phyloP scores from a whole-genome alignment of 2,329 filamentous ascomycete genomes.

The Drechslerella coelobrocha region DNA sequence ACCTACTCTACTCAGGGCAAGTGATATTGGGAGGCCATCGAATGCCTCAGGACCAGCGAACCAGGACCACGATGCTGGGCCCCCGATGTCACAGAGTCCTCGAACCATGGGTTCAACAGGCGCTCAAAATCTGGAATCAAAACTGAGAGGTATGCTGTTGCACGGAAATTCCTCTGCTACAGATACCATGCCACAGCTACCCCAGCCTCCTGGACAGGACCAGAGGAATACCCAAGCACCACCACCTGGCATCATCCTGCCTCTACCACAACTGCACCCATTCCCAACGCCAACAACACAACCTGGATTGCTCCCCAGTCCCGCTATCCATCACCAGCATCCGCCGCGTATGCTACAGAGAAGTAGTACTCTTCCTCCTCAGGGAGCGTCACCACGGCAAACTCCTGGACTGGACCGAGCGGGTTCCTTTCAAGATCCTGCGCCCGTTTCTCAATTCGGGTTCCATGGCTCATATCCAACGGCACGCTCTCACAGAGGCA shows the following conservation, averaged over 20 bases:
- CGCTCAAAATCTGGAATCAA: conserved; percentile 31
- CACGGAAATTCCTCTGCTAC: conserved; percentile 1
- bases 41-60: neutral
- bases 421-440: conserved; percentile 16
- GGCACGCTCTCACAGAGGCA: conserved; percentile 29
- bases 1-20: neutral
- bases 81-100: conserved; percentile 15
- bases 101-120: neutral
- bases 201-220: conserved; percentile 2
- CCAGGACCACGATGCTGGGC: conserved; percentile 10
- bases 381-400: conserved; percentile 10
- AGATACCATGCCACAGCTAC: neutral
- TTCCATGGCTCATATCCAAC: conserved; percentile 11
- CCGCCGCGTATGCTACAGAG: conserved; percentile 23
- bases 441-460: conserved; percentile 6
- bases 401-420: conserved; percentile 31
- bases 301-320: conserved; percentile 24
- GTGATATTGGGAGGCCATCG: conserved; percentile 7
- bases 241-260: neutral
- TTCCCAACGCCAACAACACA: conserved; percentile 20
- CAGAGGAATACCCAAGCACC: neutral
- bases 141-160: conserved; percentile 37
- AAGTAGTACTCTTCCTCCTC: conserved; percentile 31
- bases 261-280: conserved; percentile 11
- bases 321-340: conserved; percentile 39